These are phyloP conservation scores for Fusarium decemcellulare DNA, from an alignment of 2,329 filamentous ascomycete species.

Conservation along the genomic window DNA sequence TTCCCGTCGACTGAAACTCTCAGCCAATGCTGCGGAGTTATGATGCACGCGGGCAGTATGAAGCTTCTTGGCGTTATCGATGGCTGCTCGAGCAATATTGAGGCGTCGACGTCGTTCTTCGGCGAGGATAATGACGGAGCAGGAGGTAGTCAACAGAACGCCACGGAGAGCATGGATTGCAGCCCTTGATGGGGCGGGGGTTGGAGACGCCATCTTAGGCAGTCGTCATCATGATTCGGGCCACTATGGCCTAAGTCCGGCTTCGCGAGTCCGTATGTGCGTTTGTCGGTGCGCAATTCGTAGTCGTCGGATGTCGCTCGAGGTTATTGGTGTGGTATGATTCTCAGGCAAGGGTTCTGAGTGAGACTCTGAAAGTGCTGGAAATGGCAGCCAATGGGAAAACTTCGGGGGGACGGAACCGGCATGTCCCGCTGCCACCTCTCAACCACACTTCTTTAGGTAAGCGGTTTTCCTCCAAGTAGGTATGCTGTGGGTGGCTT, in stretches of 20 bases:
- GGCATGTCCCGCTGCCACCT: not conserved
- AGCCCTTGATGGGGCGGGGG: slow-evolving; percentile 68
- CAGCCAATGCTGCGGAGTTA: slow-evolving; percentile 47
- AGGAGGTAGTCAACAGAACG: slow-evolving; percentile 70
- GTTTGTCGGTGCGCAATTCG: slow-evolving; percentile 38
- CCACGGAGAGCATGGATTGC: slow-evolving; percentile 69
- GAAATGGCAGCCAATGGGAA: slow-evolving; percentile 20
- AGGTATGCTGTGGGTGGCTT: not conserved
- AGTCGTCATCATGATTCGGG: slow-evolving; percentile 44
- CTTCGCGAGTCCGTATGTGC: slow-evolving; percentile 6
- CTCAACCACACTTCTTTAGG: not conserved
- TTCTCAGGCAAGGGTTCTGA: slow-evolving; percentile 18
- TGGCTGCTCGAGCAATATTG: slow-evolving; percentile 63
- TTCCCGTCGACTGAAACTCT: slow-evolving; percentile 45
- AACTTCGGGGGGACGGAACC: slow-evolving; percentile 8
- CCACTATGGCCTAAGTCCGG: slow-evolving; percentile 14
- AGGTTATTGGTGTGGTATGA: slow-evolving; percentile 41
- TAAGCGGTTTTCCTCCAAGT: not conserved
- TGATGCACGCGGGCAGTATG: slow-evolving; percentile 56
- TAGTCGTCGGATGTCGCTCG: slow-evolving; percentile 42
- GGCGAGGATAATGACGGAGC: slow-evolving; percentile 67
- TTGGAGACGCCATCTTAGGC: slow-evolving; percentile 60
- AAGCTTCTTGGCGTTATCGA: slow-evolving; percentile 67
- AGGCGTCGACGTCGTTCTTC: slow-evolving; percentile 71
- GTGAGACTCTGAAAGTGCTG: slow-evolving; percentile 23